Evolutionary conservation across 1,284 basidiomycete genomes (phyloP), one percentile per base, ranked within the genome.

Genomic region (Fomitopsis schrenkii): DNA sequence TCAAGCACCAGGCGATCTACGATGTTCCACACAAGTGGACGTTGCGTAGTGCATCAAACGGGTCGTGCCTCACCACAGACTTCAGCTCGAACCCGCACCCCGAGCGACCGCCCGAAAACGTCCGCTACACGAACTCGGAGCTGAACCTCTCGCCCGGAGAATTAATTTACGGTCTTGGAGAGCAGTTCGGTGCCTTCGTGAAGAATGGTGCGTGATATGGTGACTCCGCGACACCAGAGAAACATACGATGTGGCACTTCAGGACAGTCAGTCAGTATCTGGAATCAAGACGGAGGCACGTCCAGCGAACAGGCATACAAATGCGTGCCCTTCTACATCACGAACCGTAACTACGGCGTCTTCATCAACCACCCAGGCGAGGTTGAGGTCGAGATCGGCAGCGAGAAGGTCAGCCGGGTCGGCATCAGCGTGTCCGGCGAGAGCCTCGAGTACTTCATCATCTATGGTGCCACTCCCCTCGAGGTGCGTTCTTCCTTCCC

Each of bases 281-380:
- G 88, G 88, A 90, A 90, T 69, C 83, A 85, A 66, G 87, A 89
- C 70, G 85, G 87, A 44, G 86, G 87, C 53, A 88, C 85, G 1
- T 86, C 85, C 5, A 86, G 83, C 62, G 87, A 91, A 59, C 87
- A 90, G 68, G 85, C 87, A 1, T 91, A 91, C 74, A 91, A 88
- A 80, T 85, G 83, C 62, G 79, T 88, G n/a, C 86, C 86, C 2
- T 88, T 89, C 71, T 88, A 88, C 67, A 82, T 88, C 66, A 87
- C 86, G 5, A 86, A 86, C 67, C 77, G 84, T 50, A 83, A 84
- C 62, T 92, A 91, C 64, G 89, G 88, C 40, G 80, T 91, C 19
- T 91, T 91, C 70, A 84, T 92, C 70, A 90, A 90, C 72, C 84
- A 90, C 65, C 80, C 88, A 2, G 89, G 88, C n/a, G 89, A 91